These are phyloP conservation scores for Fusarium camptoceras DNA, from an alignment of 2,329 filamentous ascomycete genomes.

Conservation along the genomic window DNA sequence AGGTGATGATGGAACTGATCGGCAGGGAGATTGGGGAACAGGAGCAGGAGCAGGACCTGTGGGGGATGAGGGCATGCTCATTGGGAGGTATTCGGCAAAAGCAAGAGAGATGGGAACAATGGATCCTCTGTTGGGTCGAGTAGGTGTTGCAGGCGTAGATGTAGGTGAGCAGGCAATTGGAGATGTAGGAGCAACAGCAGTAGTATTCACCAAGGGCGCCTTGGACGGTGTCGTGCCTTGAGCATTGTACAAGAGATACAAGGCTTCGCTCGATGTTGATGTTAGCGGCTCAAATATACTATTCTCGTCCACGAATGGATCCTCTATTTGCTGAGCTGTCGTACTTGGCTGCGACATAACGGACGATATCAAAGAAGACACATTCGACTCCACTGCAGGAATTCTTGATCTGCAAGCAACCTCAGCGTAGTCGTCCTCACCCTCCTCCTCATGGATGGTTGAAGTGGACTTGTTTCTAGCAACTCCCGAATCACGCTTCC, in stretches of 20 bases:
- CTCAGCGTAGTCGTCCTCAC: slow-evolving; percentile 53
- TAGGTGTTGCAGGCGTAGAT: slow-evolving; percentile 35
- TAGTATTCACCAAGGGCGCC: slow-evolving; percentile 24
- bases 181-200: slow-evolving; percentile 7
- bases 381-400: slow-evolving; percentile 24
- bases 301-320: slow-evolving; percentile 44
- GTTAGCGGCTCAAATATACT: slow-evolving; percentile 41
- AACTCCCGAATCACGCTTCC: slow-evolving; percentile 68
- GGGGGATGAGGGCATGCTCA: slow-evolving; percentile 31
- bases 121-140: slow-evolving; percentile 30
- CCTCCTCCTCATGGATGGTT: slow-evolving; percentile 56
- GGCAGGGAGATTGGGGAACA: slow-evolving; percentile 15
- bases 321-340: slow-evolving; percentile 30
- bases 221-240: slow-evolving; percentile 36
- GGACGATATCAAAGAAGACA: slow-evolving; percentile 34
- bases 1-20: slow-evolving; percentile 39
- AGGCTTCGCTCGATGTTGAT: slow-evolving; percentile 36
- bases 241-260: slow-evolving; percentile 44
- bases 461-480: slow-evolving; percentile 58
- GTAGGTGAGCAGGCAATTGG: slow-evolving; percentile 7
- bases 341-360: slow-evolving; percentile 30
- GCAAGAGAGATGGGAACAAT: slow-evolving; percentile 27
- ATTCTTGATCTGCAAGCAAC: slow-evolving; percentile 21
- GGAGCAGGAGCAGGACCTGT: slow-evolving; percentile 18
- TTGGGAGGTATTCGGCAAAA: slow-evolving; percentile 18